Conservation (phyloP, 257 asterid genomes). For the Solanum etuberosum region DNA sequence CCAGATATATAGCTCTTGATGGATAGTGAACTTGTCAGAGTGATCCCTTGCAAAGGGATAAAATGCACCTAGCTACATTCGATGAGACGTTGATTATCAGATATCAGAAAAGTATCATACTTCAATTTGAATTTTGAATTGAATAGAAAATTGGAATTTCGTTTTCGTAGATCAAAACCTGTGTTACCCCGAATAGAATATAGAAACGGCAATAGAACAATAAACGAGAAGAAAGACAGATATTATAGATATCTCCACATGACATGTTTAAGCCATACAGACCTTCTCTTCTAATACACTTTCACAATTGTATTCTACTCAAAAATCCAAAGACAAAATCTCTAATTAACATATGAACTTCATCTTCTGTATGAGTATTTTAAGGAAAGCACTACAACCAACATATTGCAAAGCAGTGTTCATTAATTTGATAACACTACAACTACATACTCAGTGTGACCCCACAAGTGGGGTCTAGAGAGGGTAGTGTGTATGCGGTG, state of each 20-base stretch:
- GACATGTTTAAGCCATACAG: background rate
- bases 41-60: constrained; percentile 67
- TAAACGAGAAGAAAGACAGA: background rate
- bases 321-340: background rate
- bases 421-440: background rate
- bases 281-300: background rate
- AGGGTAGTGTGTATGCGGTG: background rate
- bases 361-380: background rate
- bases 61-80: constrained; percentile 47
- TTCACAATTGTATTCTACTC: background rate
- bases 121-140: background rate
- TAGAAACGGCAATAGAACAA: background rate
- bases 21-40: constrained; percentile 7
- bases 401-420: background rate
- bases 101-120: background rate
- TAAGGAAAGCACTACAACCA: background rate
- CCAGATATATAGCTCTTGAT: constrained; percentile 58
- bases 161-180: background rate
- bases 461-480: background rate
- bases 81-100: background rate
- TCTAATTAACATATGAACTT: background rate
- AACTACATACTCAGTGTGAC: background rate
- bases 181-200: background rate
- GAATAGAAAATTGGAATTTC: background rate
- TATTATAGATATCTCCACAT: background rate